Evolutionary conservation across 2,329 filamentous ascomycete genomes (phyloP).

Genomic region (Penicillium sclerotigenum): DNA sequence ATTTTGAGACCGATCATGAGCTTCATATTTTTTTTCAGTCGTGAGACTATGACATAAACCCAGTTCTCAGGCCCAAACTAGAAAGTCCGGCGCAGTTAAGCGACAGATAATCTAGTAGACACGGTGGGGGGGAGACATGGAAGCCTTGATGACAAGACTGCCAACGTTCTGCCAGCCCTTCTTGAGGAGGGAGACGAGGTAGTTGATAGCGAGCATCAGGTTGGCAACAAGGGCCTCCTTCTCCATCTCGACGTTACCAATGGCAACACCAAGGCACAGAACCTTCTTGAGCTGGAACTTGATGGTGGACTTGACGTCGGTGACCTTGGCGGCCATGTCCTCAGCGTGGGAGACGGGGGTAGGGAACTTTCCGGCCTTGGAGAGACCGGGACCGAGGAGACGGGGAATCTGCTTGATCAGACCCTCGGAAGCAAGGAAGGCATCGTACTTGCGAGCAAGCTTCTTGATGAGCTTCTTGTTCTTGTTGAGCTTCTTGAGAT

Average conservation of each 20-base stretch:
- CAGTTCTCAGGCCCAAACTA: slow-evolving; percentile 24
- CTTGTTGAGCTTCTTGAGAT: slow-evolving; percentile 99
- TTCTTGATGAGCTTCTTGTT: slow-evolving; percentile 99
- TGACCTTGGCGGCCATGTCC: slow-evolving; percentile 92
- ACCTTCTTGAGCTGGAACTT: slow-evolving; percentile 99
- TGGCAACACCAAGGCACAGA: slow-evolving; percentile 98
- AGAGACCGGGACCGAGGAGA: slow-evolving; percentile 98
- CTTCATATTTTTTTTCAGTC: slow-evolving; percentile 33
- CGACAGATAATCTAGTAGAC: slow-evolving; percentile 70
- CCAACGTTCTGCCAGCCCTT: slow-evolving; percentile 99
- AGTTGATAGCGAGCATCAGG: slow-evolving; percentile 99
- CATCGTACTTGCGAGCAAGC: slow-evolving; percentile 99
- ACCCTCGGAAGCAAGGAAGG: slow-evolving; percentile 93
- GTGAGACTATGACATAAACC: slow-evolving; percentile 32
- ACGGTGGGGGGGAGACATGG: slow-evolving; percentile 98
- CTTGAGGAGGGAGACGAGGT: slow-evolving; percentile 98
- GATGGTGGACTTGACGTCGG: slow-evolving; percentile 99
- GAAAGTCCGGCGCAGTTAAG: slow-evolving; percentile 27
- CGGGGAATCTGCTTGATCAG: slow-evolving; percentile 99
- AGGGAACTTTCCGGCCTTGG: slow-evolving; percentile 99
- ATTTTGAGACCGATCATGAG: slow-evolving; percentile 30
- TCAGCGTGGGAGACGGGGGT: slow-evolving; percentile 96
- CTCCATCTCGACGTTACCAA: slow-evolving; percentile 97
- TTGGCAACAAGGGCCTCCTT: slow-evolving; percentile 95
- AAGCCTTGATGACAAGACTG: slow-evolving; percentile 99